Evolutionary conservation across 495 filamentous ascomycete species (phyloP).

Genomic region (Pyrenopolyporus hunteri): DNA sequence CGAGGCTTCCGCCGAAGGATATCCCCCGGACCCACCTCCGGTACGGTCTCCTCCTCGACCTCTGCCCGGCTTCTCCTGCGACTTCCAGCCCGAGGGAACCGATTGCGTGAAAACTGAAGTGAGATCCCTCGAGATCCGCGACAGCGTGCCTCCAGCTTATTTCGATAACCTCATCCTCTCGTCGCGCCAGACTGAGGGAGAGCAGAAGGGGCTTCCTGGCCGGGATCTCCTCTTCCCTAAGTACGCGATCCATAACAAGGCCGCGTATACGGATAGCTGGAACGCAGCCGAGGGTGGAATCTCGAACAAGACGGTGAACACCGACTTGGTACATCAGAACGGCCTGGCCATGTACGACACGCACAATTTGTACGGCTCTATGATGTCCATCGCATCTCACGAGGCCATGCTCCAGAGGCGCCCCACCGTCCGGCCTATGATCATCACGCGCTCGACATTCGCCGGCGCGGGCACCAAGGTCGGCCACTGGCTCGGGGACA

Average conservation of each 20-base stretch:
- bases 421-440: slow-evolving; percentile 69
- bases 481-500: slow-evolving; percentile 91
- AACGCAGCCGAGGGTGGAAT: slow-evolving; percentile 63
- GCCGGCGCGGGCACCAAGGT: slow-evolving; percentile 78
- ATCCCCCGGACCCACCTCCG: slow-evolving; percentile 70
- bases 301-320: slow-evolving; percentile 75
- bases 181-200: slow-evolving; percentile 33
- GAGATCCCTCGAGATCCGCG: slow-evolving; percentile 27
- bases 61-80: slow-evolving; percentile 72
- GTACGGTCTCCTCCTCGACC: slow-evolving; percentile 65
- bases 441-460: slow-evolving; percentile 87
- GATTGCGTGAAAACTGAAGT: slow-evolving; percentile 34
- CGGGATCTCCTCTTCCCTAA: slow-evolving; percentile 73
- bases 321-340: slow-evolving; percentile 74
- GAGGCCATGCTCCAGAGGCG: slow-evolving; percentile 73
- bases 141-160: slow-evolving; percentile 21
- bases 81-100: slow-evolving; percentile 68
- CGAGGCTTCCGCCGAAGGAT: slow-evolving; percentile 59
- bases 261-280: slow-evolving; percentile 51
- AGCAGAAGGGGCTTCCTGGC: slow-evolving; percentile 62
- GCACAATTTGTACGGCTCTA: slow-evolving; percentile 85
- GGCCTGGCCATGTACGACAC: slow-evolving; percentile 75
- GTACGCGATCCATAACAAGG: slow-evolving; percentile 77
- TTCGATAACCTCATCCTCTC: slow-evolving; percentile 34
- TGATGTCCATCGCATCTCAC: slow-evolving; percentile 77